Conservation (phyloP, 2,329 filamentous ascomycete genomes). For the Geosmithia putterillii region DNA sequence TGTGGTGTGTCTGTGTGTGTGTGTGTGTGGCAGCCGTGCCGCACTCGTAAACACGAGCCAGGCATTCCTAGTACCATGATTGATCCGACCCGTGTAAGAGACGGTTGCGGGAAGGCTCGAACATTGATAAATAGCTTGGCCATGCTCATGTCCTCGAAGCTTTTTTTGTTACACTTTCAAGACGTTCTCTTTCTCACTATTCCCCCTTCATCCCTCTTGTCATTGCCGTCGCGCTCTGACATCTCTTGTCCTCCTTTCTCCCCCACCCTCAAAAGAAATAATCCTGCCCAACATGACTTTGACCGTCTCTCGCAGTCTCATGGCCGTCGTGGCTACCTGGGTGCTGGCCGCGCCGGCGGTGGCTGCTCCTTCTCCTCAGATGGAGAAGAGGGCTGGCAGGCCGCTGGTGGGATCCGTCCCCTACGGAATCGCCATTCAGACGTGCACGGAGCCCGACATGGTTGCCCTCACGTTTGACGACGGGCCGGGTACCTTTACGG, state of each 20-base stretch:
- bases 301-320: not conserved
- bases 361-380: not conserved
- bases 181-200: too few relatives aligned
- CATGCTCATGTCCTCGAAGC: too few relatives aligned
- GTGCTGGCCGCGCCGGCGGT: not conserved
- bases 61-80: too few relatives aligned
- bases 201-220: too few relatives aligned
- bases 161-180: too few relatives aligned
- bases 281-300: too few relatives aligned
- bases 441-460: slow-evolving; percentile 18
- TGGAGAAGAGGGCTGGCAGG: not conserved
- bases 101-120: too few relatives aligned
- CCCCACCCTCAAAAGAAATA: not conserved
- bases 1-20: too few relatives aligned
- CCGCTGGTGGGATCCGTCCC: slow-evolving; percentile 27
- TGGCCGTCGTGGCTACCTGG: not conserved
- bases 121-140: too few relatives aligned
- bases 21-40: too few relatives aligned
- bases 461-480: slow-evolving; percentile 34
- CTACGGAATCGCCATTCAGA: slow-evolving; percentile 41
- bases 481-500: slow-evolving; percentile 29
- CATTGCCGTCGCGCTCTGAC: not conserved
- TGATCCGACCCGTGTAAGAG: too few relatives aligned
- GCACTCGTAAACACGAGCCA: too few relatives aligned
- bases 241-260: not conserved